Base-by-base conservation (phyloP, 148 eudicot genomes). In the Rhododendron molle region DNA sequence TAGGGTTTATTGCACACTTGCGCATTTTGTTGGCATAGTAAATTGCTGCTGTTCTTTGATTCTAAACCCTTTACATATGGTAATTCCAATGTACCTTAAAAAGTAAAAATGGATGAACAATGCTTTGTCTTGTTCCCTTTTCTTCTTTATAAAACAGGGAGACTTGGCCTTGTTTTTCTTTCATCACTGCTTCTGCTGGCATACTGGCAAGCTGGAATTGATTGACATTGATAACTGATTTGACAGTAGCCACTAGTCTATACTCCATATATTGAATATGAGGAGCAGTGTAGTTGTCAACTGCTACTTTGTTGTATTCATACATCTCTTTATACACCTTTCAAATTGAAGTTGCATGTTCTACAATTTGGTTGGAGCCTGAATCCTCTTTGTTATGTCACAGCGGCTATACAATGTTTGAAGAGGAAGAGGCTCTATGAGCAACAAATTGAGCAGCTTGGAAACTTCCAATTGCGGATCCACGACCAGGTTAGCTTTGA, bases 321-420 rank as follows among this genome's bases (percentile, higher is more conserved):
- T n/a, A n/a, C n/a, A n/a, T n/a, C n/a, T n/a, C n/a, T n/a, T n/a
- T n/a, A n/a, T n/a, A n/a, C n/a, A n/a, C n/a, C n/a, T n/a, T n/a
- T n/a, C n/a, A n/a, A n/a, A n/a, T 52, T 49, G 32, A 20, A 52
- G 58, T n/a, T 16, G 30, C 23, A n/a, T 43, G 16, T 28, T 5
- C 15, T 43, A 85, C 20, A 5, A 15, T 44, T 36, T 77, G 20
- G 60, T 60, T 73, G 44, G 21, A 78, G 56, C 74, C 84, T 58
- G 30, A 18, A 85, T 65, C 58, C 40, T 65, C 38, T 43, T 76
- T 89, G 40, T 44, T 38, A 26, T 67, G 4, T 44, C 84, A 56
- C 90, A 91, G 93, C 93, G 50, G 93, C 92, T 58, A 85, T 90
- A 82, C 90, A 87, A 78, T 91, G 93, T 86, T 89, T 91, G 85